Evolutionary conservation across 1,284 basidiomycete species (phyloP).

Genomic region (Sanghuangporus weigelae): DNA sequence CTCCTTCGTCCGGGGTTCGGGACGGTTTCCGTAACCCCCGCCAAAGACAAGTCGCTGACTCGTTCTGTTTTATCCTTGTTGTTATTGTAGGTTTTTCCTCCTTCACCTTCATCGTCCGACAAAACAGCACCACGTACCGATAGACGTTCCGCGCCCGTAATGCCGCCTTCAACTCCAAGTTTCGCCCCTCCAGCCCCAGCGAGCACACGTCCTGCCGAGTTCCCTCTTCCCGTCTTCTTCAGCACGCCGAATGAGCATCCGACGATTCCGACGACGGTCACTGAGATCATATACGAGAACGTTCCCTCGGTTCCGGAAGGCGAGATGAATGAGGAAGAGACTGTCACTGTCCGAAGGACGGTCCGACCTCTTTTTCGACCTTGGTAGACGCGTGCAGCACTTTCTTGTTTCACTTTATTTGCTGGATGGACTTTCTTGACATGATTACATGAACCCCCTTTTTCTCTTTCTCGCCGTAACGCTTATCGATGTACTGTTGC

Average conservation of each 20-base stretch:
- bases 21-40: slow-evolving; percentile 46
- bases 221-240: slow-evolving; percentile 60
- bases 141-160: slow-evolving; percentile 54
- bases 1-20: slow-evolving; percentile 80
- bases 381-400: slow-evolving; percentile 6
- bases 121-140: slow-evolving; percentile 49
- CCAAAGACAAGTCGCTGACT: slow-evolving; percentile 36
- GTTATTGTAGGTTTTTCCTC: slow-evolving; percentile 5
- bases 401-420: neutral
- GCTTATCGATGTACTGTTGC: slow-evolving; percentile 4
- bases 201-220: slow-evolving; percentile 69
- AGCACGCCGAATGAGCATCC: slow-evolving; percentile 47
- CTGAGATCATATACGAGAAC: slow-evolving; percentile 61
- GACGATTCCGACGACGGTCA: slow-evolving; percentile 62
- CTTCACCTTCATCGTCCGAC: slow-evolving; percentile 26
- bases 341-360: slow-evolving; percentile 9
- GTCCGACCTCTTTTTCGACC: slow-evolving; percentile 9
- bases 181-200: slow-evolving; percentile 63
- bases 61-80: slow-evolving; percentile 13
- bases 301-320: neutral
- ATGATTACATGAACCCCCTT: neutral
- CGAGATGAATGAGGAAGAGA: slow-evolving; percentile 8
- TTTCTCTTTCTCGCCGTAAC: neutral
- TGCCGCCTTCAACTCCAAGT: slow-evolving; percentile 46
- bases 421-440: neutral